Conservation (phyloP, 352 stramenopile genomes). For the Pythium inflatum region DNA sequence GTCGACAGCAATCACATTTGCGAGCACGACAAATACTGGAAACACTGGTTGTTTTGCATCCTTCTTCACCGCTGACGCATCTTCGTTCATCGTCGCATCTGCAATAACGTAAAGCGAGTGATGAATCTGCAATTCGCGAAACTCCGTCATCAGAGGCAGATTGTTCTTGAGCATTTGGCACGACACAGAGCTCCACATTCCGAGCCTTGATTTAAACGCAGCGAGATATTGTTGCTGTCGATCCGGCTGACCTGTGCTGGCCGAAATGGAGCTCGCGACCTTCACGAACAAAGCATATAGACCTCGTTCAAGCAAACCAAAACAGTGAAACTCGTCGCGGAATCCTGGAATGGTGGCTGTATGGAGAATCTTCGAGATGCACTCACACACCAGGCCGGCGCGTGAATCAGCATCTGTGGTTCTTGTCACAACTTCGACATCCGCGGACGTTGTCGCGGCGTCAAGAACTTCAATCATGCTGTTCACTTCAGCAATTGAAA, state of each 20-base stretch:
- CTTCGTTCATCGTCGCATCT: slow-evolving; percentile 40
- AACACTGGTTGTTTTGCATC: slow-evolving; percentile 39
- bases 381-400: slow-evolving; percentile 56
- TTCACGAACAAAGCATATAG: slow-evolving; percentile 59
- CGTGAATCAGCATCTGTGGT: slow-evolving; percentile 15
- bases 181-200: slow-evolving; percentile 45
- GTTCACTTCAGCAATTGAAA: slow-evolving; percentile 38
- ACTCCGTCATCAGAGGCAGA: slow-evolving; percentile 44
- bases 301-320: slow-evolving; percentile 67
- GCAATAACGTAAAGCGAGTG: slow-evolving; percentile 61
- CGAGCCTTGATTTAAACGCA: slow-evolving; percentile 42
- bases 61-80: background rate
- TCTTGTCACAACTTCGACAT: slow-evolving; percentile 18
- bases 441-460: background rate
- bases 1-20: slow-evolving; percentile 7
- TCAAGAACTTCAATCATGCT: slow-evolving; percentile 24
- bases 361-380: slow-evolving; percentile 66
- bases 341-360: slow-evolving; percentile 41
- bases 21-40: slow-evolving; percentile 44
- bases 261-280: slow-evolving; percentile 47
- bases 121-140: slow-evolving; percentile 59
- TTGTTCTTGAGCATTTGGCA: slow-evolving; percentile 65
- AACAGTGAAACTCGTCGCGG: slow-evolving; percentile 54
- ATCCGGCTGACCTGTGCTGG: slow-evolving; percentile 13
- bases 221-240: slow-evolving; percentile 29